phyloP scores from a whole-genome alignment of 306 rosid species.

The Casuarina equisetifolia region DNA sequence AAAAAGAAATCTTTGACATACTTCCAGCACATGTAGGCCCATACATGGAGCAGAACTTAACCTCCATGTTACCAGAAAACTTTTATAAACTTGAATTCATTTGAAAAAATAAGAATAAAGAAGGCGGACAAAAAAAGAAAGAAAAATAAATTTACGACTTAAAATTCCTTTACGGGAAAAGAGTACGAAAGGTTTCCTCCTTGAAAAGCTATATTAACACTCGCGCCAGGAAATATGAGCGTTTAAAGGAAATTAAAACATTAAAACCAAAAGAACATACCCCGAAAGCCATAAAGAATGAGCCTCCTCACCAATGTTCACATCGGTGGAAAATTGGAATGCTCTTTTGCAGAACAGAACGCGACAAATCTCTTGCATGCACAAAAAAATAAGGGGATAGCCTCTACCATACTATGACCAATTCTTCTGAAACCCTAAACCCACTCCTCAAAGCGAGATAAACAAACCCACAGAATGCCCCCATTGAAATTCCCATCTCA shows the following conservation, averaged over 20 bases:
- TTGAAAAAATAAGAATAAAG: not conserved
- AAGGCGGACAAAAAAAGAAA: not conserved
- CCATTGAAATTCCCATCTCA: not conserved
- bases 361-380: conserved; percentile 46
- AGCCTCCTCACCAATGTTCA: not conserved
- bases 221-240: not conserved
- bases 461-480: not conserved
- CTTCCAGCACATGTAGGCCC: not conserved
- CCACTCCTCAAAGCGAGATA: conserved; percentile 25
- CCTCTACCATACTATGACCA: not conserved
- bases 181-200: not conserved
- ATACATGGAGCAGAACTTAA: conserved; percentile 7
- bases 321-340: not conserved
- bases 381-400: conserved; percentile 17
- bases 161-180: conserved; percentile 1
- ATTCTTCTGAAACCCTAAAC: conserved; percentile 39
- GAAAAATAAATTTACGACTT: not conserved
- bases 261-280: not conserved
- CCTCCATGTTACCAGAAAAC: conserved; percentile 2
- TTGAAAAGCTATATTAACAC: not conserved
- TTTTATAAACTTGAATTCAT: not conserved
- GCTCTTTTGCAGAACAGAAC: not conserved
- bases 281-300: not conserved
- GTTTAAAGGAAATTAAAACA: not conserved
- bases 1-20: not conserved